Conservation (phyloP, 225 moss, liverwort and hornwort species). For the Bryum argenteum region DNA sequence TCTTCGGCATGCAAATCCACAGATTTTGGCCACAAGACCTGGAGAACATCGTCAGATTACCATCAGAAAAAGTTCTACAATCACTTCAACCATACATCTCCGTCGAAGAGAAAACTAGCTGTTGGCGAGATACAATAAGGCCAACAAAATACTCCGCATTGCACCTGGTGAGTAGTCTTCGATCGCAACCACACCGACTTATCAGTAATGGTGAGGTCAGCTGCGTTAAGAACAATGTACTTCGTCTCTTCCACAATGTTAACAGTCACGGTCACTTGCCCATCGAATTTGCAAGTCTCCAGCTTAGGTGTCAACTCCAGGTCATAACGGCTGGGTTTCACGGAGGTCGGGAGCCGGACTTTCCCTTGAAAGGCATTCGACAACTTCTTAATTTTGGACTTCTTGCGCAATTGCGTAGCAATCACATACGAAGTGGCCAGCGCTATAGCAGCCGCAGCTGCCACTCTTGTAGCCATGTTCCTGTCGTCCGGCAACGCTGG, state of each 20-base stretch:
- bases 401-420: constrained; percentile 46
- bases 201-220: constrained; percentile 56
- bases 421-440: constrained; percentile 54
- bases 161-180: constrained; percentile 54
- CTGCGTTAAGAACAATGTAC: constrained; percentile 68
- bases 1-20: constrained; percentile 67
- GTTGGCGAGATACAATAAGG: neutral
- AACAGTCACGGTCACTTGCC: constrained; percentile 57
- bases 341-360: constrained; percentile 58
- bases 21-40: constrained; percentile 63
- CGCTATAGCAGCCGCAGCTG: constrained; percentile 55
- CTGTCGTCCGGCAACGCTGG: constrained; percentile 25
- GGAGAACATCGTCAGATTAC: constrained; percentile 24
- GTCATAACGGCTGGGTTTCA: constrained; percentile 62
- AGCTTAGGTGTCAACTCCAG: constrained; percentile 71
- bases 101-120: constrained; percentile 15
- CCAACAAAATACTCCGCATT: neutral
- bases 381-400: constrained; percentile 40
- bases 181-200: constrained; percentile 65
- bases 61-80: constrained; percentile 1
- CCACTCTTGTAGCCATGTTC: constrained; percentile 59
- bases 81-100: constrained; percentile 1
- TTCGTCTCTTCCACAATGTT: constrained; percentile 61
- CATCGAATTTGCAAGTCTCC: constrained; percentile 66
- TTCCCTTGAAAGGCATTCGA: constrained; percentile 47